Percentiles rank a stretch among this genome's conserved stretches.
Evolutionary conservation across 2,329 filamentous ascomycete genomes (phyloP).

Genomic region (Ceratocystis papillata): DNA sequence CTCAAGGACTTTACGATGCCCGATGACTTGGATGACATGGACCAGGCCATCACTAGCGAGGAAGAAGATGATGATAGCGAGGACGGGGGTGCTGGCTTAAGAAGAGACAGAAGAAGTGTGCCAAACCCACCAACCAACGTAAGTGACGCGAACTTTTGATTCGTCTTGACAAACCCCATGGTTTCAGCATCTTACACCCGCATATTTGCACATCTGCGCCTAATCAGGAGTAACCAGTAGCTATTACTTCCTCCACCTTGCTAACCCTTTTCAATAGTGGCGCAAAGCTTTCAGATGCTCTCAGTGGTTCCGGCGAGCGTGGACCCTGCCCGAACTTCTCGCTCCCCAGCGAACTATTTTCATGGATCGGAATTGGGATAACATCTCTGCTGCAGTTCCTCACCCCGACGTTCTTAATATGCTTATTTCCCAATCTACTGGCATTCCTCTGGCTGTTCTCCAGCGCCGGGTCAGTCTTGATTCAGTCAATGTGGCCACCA

Average conservation of each 20-base stretch:
- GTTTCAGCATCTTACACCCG: too few relatives aligned
- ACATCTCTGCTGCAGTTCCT: conserved; percentile 16
- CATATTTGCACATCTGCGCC: too few relatives aligned
- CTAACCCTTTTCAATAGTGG: conserved; percentile 15
- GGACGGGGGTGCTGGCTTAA: conserved; percentile 21
- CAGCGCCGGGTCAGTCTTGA: conserved; percentile 7
- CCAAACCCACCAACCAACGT: conserved; percentile 13
- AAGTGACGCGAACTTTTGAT: not conserved
- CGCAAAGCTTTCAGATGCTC: conserved; percentile 20
- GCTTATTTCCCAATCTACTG: conserved; percentile 15
- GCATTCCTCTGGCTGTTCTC: conserved; percentile 16
- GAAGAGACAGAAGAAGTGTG: conserved; percentile 1
- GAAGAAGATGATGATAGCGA: conserved; percentile 16
- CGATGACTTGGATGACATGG: conserved; percentile 19
- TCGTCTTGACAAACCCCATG: too few relatives aligned
- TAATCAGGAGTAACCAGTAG: too few relatives aligned
- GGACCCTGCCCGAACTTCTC: conserved; percentile 26
- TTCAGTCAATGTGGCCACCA: conserved; percentile 24
- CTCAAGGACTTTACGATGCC: conserved; percentile 26
- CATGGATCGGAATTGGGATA: conserved; percentile 23
- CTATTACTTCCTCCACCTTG: not conserved
- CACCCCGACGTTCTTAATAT: not conserved
- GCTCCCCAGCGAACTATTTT: conserved; percentile 20
- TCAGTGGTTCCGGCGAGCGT: conserved; percentile 25
- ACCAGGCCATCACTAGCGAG: conserved; percentile 10